Conservation (phyloP, 306 rosid species). For the Vigna reflexopilosa region DNA sequence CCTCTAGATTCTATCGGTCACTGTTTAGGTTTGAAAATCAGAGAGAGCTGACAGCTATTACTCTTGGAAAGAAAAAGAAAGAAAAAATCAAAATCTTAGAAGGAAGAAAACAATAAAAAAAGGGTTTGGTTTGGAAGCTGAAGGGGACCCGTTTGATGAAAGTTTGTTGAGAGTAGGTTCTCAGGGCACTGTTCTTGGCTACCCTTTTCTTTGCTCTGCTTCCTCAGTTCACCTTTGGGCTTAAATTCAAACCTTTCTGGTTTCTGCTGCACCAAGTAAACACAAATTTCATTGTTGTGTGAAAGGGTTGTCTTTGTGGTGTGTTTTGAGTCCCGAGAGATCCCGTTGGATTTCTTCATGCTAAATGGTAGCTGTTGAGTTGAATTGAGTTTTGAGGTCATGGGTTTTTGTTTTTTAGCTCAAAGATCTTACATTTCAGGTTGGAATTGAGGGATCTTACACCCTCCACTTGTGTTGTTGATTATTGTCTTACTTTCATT, state of each 20-base stretch:
- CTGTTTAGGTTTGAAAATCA: slow-evolving; percentile 47
- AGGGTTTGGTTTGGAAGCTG: slow-evolving; percentile 48
- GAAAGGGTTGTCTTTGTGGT: slow-evolving; percentile 19
- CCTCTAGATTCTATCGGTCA: slow-evolving; percentile 53
- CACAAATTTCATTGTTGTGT: slow-evolving; percentile 43
- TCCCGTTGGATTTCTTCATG: neutral
- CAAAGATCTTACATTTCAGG: slow-evolving; percentile 54
- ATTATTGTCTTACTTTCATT: slow-evolving; percentile 52
- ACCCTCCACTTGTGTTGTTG: slow-evolving; percentile 46
- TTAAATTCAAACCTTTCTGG: slow-evolving; percentile 47
- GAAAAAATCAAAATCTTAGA: neutral
- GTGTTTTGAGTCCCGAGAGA: neutral
- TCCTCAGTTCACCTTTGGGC: slow-evolving; percentile 19
- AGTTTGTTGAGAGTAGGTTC: slow-evolving; percentile 53
- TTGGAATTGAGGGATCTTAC: slow-evolving; percentile 62
- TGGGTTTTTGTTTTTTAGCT: slow-evolving; percentile 48
- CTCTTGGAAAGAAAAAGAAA: slow-evolving; percentile 30
- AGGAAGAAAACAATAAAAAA: neutral
- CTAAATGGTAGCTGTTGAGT: slow-evolving; percentile 38
- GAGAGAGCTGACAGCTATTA: slow-evolving; percentile 43
- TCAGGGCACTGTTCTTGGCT: slow-evolving; percentile 36
- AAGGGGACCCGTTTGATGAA: slow-evolving; percentile 47
- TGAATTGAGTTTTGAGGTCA: slow-evolving; percentile 25
- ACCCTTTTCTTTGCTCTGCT: slow-evolving; percentile 40
- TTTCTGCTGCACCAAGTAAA: slow-evolving; percentile 32